These are phyloP conservation scores for Yamadazyma kitorensis DNA, from an alignment of 805 yeast species.

Conservation along the genomic window DNA sequence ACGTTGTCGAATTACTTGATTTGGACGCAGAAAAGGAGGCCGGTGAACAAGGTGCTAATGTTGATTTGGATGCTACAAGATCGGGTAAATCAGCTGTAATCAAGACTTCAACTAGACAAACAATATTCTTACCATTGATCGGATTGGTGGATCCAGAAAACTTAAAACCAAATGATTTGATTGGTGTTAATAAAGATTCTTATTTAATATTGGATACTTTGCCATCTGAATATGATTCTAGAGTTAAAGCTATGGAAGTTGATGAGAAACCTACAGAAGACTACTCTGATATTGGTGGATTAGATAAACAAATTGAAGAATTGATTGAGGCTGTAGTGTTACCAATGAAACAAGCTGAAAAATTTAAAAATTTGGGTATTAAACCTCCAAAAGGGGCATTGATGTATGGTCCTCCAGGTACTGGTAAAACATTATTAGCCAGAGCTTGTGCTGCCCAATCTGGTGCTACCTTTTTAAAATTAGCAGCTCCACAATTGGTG, in stretches of 20 bases:
- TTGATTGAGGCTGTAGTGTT: constrained; percentile 96
- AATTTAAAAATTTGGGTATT: constrained; percentile 89
- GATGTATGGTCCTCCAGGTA: constrained; percentile 50
- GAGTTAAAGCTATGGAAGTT: constrained; percentile 99
- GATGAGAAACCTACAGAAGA: constrained; percentile 98
- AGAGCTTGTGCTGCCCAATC: constrained; percentile 48
- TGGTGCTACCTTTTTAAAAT: constrained; percentile 43
- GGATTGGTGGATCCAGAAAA: constrained; percentile 90
- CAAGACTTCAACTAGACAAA: constrained; percentile 96
- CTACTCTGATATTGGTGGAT: constrained; percentile 95
- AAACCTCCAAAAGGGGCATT: constrained; percentile 54
- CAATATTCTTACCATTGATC: constrained; percentile 91
- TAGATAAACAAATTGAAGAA: constrained; percentile 97
- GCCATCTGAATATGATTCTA: constrained; percentile 95
- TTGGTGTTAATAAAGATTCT: constrained; percentile 97
- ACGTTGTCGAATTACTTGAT: constrained; percentile 91
- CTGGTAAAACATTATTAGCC: constrained; percentile 47
- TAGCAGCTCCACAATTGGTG: constrained; percentile 46
- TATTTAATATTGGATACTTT: constrained; percentile 88
- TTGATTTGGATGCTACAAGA: constrained; percentile 87
- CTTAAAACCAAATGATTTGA: constrained; percentile 96
- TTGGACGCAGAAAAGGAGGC: constrained; percentile 82
- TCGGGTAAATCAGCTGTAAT: constrained; percentile 97
- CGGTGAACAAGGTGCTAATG: constrained; percentile 88
- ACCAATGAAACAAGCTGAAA: constrained; percentile 98